Evolutionary conservation across 23 red algal genomes (phyloP), one percentile per base, ranked within the genome.

Genomic region (Gracilaria vermiculophylla): DNA sequence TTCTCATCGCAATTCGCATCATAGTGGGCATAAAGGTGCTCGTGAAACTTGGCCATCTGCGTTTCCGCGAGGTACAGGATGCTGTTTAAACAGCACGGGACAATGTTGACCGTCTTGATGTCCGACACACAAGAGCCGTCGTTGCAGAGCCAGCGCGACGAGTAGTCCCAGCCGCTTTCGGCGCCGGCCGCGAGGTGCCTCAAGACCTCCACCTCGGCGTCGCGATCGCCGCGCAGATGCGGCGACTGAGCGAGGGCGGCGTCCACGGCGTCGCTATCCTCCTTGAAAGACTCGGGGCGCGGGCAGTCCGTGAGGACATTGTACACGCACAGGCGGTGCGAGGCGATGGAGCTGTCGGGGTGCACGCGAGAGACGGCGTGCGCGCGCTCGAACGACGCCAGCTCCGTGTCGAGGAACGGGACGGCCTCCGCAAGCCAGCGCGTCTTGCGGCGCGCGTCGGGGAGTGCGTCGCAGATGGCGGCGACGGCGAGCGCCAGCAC

Each of bases 161-260:
- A 92, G 44, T 91, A 98, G 45, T 98, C 96, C 96, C 91, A 94
- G 47, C 96, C 96, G 65, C 96, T 98, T 76, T 98, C 96, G 47
- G 96, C 96, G 27, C 77, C 96, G 21, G 96, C 75, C 17, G 91
- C 91, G 9, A 98, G 25, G 64, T 91, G 78, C 20, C 75, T 35
- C 29, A 78, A 89, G n/a, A 95, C 21, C 41, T 58, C 42, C 2
- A n/a, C 42, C 7, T 34, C n/a, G 6, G 34, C 33, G 24, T 14
- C 20, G 6, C 19, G 1, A 39, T 41, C 35, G 32, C 57, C 50
- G 33, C 52, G 54, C 27, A 66, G 80, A 53, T 57, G 70, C 3
- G 52, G 19, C 2, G 29, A 1, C 2, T 39, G 55, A 65, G 64
- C 44, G 3, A 62, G 24, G 52, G 83, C 34, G 21, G 58, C 40